A percentile compares a stretch with the other conserved stretches of the same genome.
phyloP scores from a whole-genome alignment of 192 early-diverging fungal species.

The Backusella morwellensis region DNA sequence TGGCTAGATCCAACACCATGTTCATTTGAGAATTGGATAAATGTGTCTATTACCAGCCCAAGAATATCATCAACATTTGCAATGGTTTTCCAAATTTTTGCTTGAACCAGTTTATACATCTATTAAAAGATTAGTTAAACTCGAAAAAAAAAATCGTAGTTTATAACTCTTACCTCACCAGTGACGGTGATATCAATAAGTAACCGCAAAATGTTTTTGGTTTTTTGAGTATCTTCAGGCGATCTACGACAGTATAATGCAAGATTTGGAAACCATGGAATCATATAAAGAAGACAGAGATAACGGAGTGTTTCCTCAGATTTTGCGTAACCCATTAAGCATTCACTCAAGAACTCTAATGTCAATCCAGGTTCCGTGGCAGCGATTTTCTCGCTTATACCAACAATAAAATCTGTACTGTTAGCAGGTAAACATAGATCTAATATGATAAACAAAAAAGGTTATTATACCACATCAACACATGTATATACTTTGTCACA shows the following conservation, averaged over 20 bases:
- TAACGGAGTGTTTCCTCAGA: conserved; percentile 64
- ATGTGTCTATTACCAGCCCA: conserved; percentile 70
- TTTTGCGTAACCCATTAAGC: conserved; percentile 71
- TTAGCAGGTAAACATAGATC: conserved; percentile 87
- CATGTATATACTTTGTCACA: background rate
- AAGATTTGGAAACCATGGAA: conserved; percentile 83
- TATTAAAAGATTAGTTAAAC: conserved; percentile 30
- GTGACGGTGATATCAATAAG: conserved; percentile 80
- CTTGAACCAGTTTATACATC: conserved; percentile 79
- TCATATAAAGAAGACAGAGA: conserved; percentile 80
- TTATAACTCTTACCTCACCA: conserved; percentile 50
- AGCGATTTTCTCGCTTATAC: conserved; percentile 78
- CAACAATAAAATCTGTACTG: conserved; percentile 73
- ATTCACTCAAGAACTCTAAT: conserved; percentile 83
- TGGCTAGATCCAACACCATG: conserved; percentile 69
- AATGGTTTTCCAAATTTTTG: conserved; percentile 78
- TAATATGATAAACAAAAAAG: background rate
- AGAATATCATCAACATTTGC: conserved; percentile 75
- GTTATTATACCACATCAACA: background rate
- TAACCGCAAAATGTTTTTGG: conserved; percentile 67
- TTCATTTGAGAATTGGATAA: conserved; percentile 73
- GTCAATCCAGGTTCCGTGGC: conserved; percentile 71
- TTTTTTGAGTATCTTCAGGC: conserved; percentile 50
- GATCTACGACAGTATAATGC: conserved; percentile 48
- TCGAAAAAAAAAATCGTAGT: background rate